phyloP scores from a whole-genome alignment of 306 rosid species.

The Macrotyloma uniflorum region DNA sequence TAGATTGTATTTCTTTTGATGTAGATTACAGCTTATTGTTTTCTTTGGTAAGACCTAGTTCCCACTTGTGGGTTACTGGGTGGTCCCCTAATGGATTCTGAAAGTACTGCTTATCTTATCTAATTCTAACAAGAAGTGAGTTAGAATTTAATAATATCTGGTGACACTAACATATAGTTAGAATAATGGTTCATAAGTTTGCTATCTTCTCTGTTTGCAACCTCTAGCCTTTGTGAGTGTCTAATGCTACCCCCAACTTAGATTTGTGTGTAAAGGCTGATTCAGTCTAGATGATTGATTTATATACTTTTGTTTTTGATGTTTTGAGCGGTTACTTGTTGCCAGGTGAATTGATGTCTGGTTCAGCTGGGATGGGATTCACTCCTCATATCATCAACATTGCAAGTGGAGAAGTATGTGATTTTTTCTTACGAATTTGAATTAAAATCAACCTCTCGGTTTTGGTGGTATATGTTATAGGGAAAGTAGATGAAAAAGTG shows the following conservation, averaged over 20 bases:
- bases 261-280: background rate
- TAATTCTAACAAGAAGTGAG: background rate
- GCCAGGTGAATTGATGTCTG: slow-evolving; percentile 76
- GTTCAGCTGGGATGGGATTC: slow-evolving; percentile 87
- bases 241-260: background rate
- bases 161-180: background rate
- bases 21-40: background rate
- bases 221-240: background rate
- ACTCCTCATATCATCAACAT: slow-evolving; percentile 85
- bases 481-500: slow-evolving; percentile 15
- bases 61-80: background rate
- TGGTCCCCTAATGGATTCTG: background rate
- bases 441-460: background rate
- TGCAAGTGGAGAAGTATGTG: slow-evolving; percentile 84
- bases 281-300: background rate
- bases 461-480: background rate
- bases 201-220: background rate
- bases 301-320: slow-evolving; percentile 23
- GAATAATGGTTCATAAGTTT: background rate
- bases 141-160: background rate
- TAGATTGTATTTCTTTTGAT: background rate
- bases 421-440: slow-evolving; percentile 26
- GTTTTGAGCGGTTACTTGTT: slow-evolving; percentile 45
- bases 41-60: background rate
- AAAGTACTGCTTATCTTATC: background rate